These are phyloP conservation scores for Telopea speciosissima DNA, from an alignment of 177 flowering plant species.

Conservation along the genomic window DNA sequence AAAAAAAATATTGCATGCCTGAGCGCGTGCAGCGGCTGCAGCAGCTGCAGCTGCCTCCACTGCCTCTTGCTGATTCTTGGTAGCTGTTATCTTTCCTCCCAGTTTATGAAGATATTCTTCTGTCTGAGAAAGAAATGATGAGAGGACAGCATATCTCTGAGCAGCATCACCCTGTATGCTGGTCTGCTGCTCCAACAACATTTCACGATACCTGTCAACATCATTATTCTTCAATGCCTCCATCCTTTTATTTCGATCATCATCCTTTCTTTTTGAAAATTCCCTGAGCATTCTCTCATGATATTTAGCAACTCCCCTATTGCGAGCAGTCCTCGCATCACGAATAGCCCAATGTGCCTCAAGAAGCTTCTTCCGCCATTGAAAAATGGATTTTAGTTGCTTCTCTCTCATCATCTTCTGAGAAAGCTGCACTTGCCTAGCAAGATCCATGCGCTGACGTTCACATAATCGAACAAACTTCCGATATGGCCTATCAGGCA, in stretches of 20 bases:
- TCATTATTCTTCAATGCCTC: slow-evolving; percentile 99
- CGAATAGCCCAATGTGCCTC: slow-evolving; percentile 98
- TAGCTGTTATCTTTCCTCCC: slow-evolving; percentile 90
- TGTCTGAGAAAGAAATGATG: slow-evolving; percentile 89
- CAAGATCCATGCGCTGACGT: slow-evolving; percentile 83
- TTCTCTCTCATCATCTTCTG: slow-evolving; percentile 83
- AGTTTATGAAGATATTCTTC: slow-evolving; percentile 93
- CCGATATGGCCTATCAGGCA: slow-evolving; percentile 93
- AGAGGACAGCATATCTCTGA: slow-evolving; percentile 88
- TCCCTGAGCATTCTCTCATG: slow-evolving; percentile 96
- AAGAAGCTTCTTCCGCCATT: slow-evolving; percentile 97
- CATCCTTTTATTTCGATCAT: slow-evolving; percentile 87
- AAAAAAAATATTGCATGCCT: slow-evolving; percentile 39
- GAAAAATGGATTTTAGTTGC: slow-evolving; percentile 83
- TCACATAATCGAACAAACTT: slow-evolving; percentile 93
- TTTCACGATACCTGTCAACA: slow-evolving; percentile 95
- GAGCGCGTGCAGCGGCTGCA: slow-evolving; percentile 81
- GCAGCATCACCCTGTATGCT: slow-evolving; percentile 90
- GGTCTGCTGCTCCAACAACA: slow-evolving; percentile 96
- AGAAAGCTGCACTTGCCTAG: slow-evolving; percentile 82
- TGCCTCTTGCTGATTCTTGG: slow-evolving; percentile 92
- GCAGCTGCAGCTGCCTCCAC: slow-evolving; percentile 92
- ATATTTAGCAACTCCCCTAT: slow-evolving; percentile 96
- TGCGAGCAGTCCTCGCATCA: slow-evolving; percentile 96
- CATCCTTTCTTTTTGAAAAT: slow-evolving; percentile 93